Evolutionary conservation across 108 stramenopile species (phyloP).

Genomic region (Fistulifera solaris): DNA sequence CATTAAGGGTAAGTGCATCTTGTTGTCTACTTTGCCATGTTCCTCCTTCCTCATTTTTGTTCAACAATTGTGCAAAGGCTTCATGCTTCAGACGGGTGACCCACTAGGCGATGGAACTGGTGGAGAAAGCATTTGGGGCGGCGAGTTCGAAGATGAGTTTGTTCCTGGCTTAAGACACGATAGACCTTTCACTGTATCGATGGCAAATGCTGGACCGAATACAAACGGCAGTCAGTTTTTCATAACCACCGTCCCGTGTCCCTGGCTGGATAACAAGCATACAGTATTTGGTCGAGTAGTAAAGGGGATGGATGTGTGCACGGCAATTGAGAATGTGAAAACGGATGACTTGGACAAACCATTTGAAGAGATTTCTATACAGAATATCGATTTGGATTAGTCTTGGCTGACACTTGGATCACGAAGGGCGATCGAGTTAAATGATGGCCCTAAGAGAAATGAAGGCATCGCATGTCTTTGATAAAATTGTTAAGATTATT

Average conservation of each 20-base stretch:
- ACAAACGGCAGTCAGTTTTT: constrained; percentile 69
- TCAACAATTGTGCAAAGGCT: constrained; percentile 17
- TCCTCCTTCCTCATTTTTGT: no score
- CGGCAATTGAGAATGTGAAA: constrained; percentile 86
- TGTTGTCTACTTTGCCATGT: not conserved
- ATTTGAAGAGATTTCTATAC: constrained; percentile 82
- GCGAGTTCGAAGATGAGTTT: constrained; percentile 99
- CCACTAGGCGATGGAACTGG: constrained; percentile 99
- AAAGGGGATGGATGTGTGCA: constrained; percentile 92
- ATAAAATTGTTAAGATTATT: no score
- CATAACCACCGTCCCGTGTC: constrained; percentile 88
- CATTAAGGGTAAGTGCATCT: constrained; percentile 34
- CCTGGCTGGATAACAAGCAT: constrained; percentile 94
- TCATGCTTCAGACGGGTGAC: constrained; percentile 98
- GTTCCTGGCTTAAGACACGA: constrained; percentile 72
- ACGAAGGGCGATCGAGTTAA: no score
- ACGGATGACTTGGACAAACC: constrained; percentile 95
- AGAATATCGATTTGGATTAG: constrained; percentile 78
- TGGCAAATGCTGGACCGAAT: constrained; percentile 85
- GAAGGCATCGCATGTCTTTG: no score
- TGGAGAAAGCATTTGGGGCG: constrained; percentile 99
- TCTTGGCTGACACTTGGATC: no score
- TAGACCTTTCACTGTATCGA: constrained; percentile 94
- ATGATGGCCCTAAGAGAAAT: no score
- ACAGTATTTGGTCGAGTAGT: constrained; percentile 97